Evolutionary conservation across 352 stramenopile species (phyloP).

Genomic region (Phytophthora foliorum): DNA sequence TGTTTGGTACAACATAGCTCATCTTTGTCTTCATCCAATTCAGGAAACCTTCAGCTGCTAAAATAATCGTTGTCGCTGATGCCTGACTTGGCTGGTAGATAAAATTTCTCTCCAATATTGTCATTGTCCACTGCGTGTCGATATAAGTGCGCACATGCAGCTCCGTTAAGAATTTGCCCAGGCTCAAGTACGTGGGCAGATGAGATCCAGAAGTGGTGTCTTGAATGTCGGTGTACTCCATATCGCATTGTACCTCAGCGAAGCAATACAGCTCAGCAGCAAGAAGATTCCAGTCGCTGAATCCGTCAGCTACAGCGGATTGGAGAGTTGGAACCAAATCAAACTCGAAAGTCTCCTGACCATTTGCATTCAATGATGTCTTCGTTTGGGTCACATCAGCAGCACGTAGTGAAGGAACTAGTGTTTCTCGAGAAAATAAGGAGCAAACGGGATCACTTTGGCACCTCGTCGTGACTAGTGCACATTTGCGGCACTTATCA

Average conservation of each 20-base stretch:
- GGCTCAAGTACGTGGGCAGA: background rate
- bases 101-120: background rate
- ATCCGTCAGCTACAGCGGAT: background rate
- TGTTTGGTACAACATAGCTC: background rate
- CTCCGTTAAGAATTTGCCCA: background rate
- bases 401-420: background rate
- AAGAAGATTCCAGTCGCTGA: background rate
- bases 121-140: background rate
- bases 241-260: background rate
- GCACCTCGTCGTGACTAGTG: background rate
- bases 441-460: background rate
- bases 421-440: background rate
- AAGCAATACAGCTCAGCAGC: background rate
- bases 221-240: background rate
- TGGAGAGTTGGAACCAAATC: background rate
- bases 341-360: background rate
- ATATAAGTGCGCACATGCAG: background rate
- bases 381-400: background rate
- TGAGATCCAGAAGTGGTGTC: background rate
- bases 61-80: background rate
- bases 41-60: background rate
- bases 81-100: background rate
- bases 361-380: background rate
- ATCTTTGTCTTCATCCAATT: background rate
- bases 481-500: background rate